Evolutionary conservation across 2,329 filamentous ascomycete species (phyloP).

Genomic region (Calonectria honghensis): DNA sequence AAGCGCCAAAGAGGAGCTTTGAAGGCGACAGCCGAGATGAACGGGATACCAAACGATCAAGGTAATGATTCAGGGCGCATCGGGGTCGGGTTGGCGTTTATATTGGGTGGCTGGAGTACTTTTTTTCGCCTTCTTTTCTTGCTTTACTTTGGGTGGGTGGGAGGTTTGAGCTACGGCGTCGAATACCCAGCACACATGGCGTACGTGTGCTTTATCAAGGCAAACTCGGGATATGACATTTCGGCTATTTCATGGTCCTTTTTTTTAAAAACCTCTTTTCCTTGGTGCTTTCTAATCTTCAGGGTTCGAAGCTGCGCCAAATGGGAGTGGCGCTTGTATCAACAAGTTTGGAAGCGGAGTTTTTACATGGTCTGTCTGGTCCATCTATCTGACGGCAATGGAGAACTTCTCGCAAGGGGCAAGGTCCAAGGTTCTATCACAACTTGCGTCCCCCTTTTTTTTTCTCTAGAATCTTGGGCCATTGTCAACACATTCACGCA

Average conservation of each 20-base stretch:
- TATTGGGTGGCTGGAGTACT: constrained; percentile 21
- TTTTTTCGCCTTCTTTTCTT: constrained; percentile 28
- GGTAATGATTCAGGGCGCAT: constrained; percentile 41
- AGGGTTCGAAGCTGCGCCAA: neutral
- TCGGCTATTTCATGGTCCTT: constrained; percentile 34
- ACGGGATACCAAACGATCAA: constrained; percentile 47
- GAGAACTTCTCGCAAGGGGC: neutral
- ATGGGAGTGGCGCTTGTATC: constrained; percentile 5
- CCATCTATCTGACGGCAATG: neutral
- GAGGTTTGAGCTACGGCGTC: constrained; percentile 45
- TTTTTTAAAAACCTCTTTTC: constrained; percentile 8
- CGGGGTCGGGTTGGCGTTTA: constrained; percentile 30
- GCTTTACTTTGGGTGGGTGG: constrained; percentile 36
- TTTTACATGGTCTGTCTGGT: neutral
- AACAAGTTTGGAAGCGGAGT: constrained; percentile 16
- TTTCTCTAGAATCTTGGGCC: neutral
- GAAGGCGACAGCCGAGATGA: constrained; percentile 37
- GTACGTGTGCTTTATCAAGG: constrained; percentile 48
- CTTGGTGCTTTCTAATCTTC: constrained; percentile 6
- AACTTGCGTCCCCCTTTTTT: neutral
- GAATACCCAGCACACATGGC: constrained; percentile 53
- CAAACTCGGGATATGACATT: constrained; percentile 40
- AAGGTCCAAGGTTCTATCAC: no score
- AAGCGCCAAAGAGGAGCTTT: constrained; percentile 45
- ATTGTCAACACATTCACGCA: neutral